Evolutionary conservation across 1,284 basidiomycete genomes (phyloP).

Genomic region (Ustilago vetiveriae): DNA sequence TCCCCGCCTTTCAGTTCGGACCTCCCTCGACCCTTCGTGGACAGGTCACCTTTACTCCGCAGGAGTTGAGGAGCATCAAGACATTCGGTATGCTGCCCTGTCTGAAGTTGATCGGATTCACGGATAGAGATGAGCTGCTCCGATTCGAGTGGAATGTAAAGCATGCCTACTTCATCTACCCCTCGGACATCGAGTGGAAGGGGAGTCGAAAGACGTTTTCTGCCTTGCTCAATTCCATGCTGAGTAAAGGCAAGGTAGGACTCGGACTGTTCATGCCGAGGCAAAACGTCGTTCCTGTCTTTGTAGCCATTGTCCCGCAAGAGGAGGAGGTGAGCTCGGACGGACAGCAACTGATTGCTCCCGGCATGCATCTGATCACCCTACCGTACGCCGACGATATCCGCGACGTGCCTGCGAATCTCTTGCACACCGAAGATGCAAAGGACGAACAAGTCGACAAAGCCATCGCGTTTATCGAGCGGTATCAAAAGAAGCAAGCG

Average conservation of each 20-base stretch:
- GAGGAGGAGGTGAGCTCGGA: slow-evolving; percentile 77
- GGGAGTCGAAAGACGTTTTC: slow-evolving; percentile 91
- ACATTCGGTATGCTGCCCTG: slow-evolving; percentile 68
- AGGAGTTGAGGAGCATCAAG: slow-evolving; percentile 83
- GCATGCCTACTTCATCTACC: slow-evolving; percentile 90
- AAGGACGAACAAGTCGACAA: slow-evolving; percentile 75
- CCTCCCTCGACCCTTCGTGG: slow-evolving; percentile 28
- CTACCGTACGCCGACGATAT: slow-evolving; percentile 95
- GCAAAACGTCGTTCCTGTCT: slow-evolving; percentile 78
- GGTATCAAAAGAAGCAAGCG: slow-evolving; percentile 78
- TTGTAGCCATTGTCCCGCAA: slow-evolving; percentile 83
- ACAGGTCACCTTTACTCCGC: slow-evolving; percentile 83
- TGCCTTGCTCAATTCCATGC: slow-evolving; percentile 84
- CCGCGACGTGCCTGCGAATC: slow-evolving; percentile 74
- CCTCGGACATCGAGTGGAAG: slow-evolving; percentile 86
- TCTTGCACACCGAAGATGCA: slow-evolving; percentile 70
- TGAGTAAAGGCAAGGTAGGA: slow-evolving; percentile 83
- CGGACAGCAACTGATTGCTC: slow-evolving; percentile 79
- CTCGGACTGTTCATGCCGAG: slow-evolving; percentile 79
- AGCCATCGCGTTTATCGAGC: slow-evolving; percentile 80
- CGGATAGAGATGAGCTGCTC: slow-evolving; percentile 72
- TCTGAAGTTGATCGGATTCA: slow-evolving; percentile 92
- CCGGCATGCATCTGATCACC: slow-evolving; percentile 90
- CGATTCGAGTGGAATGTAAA: slow-evolving; percentile 88
- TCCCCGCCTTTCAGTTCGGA: slow-evolving; percentile 65